These are phyloP conservation scores for Malus hybrid DNA, from an alignment of 331 rosid species.

Conservation along the genomic window DNA sequence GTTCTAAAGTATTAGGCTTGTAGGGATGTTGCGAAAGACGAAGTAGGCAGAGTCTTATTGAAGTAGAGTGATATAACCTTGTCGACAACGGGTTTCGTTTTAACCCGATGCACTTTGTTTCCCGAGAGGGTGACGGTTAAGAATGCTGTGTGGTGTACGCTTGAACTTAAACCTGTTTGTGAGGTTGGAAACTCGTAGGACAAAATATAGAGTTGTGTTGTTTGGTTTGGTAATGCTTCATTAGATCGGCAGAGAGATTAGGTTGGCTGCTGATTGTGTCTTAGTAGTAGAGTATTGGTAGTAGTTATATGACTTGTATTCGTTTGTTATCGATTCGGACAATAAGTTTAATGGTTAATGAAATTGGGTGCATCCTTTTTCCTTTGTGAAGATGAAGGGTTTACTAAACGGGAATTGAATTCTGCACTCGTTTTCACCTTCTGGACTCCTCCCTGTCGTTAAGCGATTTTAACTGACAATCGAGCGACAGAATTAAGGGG, in stretches of 20 bases:
- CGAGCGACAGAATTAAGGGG: no score
- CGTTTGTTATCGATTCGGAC: conserved; percentile 3
- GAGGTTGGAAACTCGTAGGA: conserved; percentile 6
- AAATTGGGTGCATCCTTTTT: background rate
- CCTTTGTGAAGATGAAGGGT: no score
- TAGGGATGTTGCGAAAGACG: conserved; percentile 42
- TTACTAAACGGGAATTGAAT: no score
- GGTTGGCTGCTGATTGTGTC: conserved; percentile 13
- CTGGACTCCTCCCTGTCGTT: no score
- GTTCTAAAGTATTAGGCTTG: conserved; percentile 37
- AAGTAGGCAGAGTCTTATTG: conserved; percentile 21
- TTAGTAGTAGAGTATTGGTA: background rate
- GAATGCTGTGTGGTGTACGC: background rate
- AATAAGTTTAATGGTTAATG: conserved; percentile 12
- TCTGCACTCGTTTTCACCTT: no score
- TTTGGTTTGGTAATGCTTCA: conserved; percentile 22
- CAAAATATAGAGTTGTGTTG: conserved; percentile 15
- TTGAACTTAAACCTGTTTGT: background rate
- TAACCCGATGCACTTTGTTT: background rate
- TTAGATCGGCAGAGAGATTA: conserved; percentile 14
- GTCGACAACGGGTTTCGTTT: background rate
- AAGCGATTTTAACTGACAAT: no score
- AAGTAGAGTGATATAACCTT: conserved; percentile 1
- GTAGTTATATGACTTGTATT: background rate
- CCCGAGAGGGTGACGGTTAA: background rate